phyloP scores from a whole-genome alignment of 1,284 basidiomycete species.

The Serendipita sp. region DNA sequence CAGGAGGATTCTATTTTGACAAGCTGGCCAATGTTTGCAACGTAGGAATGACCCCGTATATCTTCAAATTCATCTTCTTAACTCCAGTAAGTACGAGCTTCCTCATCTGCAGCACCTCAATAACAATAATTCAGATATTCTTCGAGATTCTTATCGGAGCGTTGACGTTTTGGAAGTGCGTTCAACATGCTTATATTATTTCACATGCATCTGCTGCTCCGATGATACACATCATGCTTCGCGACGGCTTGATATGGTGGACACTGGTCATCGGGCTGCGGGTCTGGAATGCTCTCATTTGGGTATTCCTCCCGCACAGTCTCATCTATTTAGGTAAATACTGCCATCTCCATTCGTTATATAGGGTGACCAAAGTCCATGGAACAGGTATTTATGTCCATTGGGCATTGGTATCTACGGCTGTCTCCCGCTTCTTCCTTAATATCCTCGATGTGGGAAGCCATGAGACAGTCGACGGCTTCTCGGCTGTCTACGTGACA shows the following conservation, averaged over 20 bases:
- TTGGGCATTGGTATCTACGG: too few species aligned
- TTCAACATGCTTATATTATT: background rate
- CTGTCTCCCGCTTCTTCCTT: too few species aligned
- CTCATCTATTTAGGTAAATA: background rate
- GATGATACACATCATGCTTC: background rate
- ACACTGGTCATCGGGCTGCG: background rate
- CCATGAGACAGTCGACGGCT: background rate
- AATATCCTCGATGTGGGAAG: background rate
- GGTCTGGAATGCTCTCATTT: background rate
- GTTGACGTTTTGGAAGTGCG: background rate
- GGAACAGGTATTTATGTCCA: background rate
- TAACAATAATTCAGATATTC: background rate
- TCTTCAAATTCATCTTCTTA: background rate
- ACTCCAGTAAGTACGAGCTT: background rate
- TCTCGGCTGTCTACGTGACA: background rate
- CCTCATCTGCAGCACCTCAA: too few species aligned
- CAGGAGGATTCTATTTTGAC: too few species aligned
- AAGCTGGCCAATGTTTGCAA: too few species aligned
- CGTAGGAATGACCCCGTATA: background rate
- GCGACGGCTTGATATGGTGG: background rate
- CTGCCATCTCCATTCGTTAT: background rate
- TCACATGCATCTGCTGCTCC: background rate
- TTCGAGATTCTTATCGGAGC: background rate
- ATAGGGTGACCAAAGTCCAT: background rate
- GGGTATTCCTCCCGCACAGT: background rate